Base-by-base conservation (phyloP, 1,139 yeast genomes). In the Saccharomycopsis phalli region DNA sequence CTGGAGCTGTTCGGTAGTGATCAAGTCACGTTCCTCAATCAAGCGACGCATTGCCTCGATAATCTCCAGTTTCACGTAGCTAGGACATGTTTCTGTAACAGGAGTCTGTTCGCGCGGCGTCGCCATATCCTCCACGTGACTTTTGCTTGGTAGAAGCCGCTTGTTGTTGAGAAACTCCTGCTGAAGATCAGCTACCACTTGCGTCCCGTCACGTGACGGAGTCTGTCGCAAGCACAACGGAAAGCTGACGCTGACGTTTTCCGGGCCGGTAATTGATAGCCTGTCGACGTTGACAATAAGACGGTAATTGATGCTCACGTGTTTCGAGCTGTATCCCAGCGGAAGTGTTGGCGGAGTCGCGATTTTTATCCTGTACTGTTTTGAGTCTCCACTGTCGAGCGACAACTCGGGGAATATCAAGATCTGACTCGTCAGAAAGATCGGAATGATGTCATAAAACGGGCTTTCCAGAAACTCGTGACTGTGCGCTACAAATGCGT, bases 231-330 rank as follows among this genome's bases (percentile, higher is more conserved):
- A 22, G 17, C 38, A 35, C 23, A 44, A 28, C 3, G 47, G 47
- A 30, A 44, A 44, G 13, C 42, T 22, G 5, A 39, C 13, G 23
- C 28, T 36, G 14, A 41, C 22, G 13, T 41, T 41, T 8, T 25
- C 19, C 7, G 39, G 45, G n/a, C 18, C 16, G 4, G 23, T 4
- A 6, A 10, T n/a, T 5, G 7, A 49, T 41, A 49, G 56, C 50
- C 48, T 56, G 50, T 51, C 71, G 46, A 69, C 60, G 17, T 76
- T 76, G 38, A 72, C 54, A 21, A 66, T 66, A 29, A 70, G 51
- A 26, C 57, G 55, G 48, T 71, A 72, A 29, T 60, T 54, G 4
- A 72, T 62, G 16, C 61, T 54, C 4, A 57, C 29, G 31, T 47
- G 49, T 19, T 51, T 43, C 16, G 60, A 47, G 38, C 38, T 27